phyloP scores from a whole-genome alignment of 345 rosid species.

The Anastatica hierochuntica region DNA sequence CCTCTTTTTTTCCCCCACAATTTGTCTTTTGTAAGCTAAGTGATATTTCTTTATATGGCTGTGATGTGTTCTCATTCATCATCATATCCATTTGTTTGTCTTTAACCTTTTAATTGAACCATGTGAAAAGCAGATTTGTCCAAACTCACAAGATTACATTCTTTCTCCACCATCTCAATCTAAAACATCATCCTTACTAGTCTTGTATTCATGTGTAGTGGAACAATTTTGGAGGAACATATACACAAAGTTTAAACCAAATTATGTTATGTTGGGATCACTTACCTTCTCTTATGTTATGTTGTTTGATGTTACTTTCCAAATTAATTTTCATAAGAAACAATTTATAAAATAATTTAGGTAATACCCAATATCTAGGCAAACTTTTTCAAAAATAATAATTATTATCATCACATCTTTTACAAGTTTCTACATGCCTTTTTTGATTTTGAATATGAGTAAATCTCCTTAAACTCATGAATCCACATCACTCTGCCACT shows the following conservation, averaged over 20 bases:
- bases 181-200: neutral
- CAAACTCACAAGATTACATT: neutral
- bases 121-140: neutral
- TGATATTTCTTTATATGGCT: constrained; percentile 6
- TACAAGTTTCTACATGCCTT: neutral
- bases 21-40: constrained; percentile 2
- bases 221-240: constrained; percentile 8
- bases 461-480: neutral
- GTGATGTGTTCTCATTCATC: too few relatives aligned
- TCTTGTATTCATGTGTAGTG: neutral
- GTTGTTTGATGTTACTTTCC: too few relatives aligned
- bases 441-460: neutral
- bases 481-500: constrained; percentile 6
- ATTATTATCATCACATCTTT: too few relatives aligned
- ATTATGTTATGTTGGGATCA: too few relatives aligned
- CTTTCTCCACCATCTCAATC: neutral
- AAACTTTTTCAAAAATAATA: too few relatives aligned
- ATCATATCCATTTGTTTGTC: neutral
- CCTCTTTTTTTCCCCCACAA: too few relatives aligned
- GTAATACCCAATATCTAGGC: too few relatives aligned
- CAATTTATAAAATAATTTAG: too few relatives aligned
- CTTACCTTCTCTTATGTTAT: too few relatives aligned
- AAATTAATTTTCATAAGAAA: too few relatives aligned
- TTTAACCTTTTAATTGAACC: neutral
- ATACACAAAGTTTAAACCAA: neutral